phyloP scores from a whole-genome alignment of 768 basidiomycete species.

The Boletus rubroflammeus region DNA sequence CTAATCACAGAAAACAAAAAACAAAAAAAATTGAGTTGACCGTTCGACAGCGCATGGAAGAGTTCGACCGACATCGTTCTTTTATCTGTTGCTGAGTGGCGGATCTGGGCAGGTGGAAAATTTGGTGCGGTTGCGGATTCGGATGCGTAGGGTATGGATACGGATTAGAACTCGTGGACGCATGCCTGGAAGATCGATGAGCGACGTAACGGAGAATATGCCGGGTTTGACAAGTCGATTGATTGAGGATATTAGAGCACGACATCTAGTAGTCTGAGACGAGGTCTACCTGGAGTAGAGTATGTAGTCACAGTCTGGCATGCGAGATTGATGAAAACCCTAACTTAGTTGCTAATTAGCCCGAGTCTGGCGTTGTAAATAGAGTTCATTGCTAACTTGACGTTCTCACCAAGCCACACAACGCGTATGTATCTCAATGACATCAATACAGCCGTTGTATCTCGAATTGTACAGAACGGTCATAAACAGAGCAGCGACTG shows the following conservation, averaged over 20 bases:
- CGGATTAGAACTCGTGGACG: conserved; percentile 25
- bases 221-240: background rate
- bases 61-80: conserved; percentile 46
- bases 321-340: background rate
- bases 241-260: conserved; percentile 3
- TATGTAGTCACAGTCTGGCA: too few relatives aligned
- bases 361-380: background rate
- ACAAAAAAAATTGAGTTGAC: background rate
- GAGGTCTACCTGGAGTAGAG: background rate
- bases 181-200: conserved; percentile 13
- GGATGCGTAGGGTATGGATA: conserved; percentile 51
- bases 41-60: background rate
- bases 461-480: too few relatives aligned
- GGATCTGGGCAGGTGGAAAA: conserved; percentile 55
- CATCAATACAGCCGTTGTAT: background rate
- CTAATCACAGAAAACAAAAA: conserved; percentile 37
- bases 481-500: too few relatives aligned
- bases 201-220: conserved; percentile 2
- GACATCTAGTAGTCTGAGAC: conserved; percentile 9
- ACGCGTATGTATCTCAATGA: background rate
- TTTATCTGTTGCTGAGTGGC: conserved; percentile 55
- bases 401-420: background rate
- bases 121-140: conserved; percentile 58
- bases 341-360: background rate
- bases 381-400: too few relatives aligned